Conservation (phyloP, 352 stramenopile genomes). For the Pythium aristosporum region DNA sequence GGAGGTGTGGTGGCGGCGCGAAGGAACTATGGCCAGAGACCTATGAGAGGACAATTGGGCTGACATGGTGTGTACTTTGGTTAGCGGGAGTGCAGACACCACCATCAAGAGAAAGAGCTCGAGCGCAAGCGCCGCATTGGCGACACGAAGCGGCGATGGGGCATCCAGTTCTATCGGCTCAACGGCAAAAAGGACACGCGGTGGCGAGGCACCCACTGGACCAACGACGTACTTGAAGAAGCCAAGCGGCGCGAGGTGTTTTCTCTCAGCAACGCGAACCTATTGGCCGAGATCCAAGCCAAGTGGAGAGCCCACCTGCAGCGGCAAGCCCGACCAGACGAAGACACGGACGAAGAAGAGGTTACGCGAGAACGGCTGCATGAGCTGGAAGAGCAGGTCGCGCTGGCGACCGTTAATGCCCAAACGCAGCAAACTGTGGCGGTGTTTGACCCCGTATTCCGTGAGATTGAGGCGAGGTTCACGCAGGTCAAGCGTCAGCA, state of each 20-base stretch:
- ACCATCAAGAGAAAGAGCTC: constrained; percentile 42
- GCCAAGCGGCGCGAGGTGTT: constrained; percentile 52
- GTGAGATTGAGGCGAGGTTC: constrained; percentile 49
- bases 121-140: constrained; percentile 38
- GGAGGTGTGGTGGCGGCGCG: constrained; percentile 41
- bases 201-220: constrained; percentile 53
- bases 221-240: constrained; percentile 41
- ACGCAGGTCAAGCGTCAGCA: constrained; percentile 38
- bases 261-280: constrained; percentile 47
- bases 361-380: constrained; percentile 7
- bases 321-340: background rate
- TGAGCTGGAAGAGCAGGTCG: constrained; percentile 46
- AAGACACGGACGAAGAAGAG: constrained; percentile 27
- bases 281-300: constrained; percentile 48
- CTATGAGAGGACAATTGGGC: background rate
- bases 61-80: background rate
- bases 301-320: constrained; percentile 45
- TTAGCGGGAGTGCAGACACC: constrained; percentile 58
- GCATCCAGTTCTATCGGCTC: constrained; percentile 44
- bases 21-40: background rate
- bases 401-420: constrained; percentile 37
- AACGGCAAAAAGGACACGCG: constrained; percentile 64
- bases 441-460: constrained; percentile 68
- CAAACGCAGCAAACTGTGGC: constrained; percentile 61
- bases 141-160: constrained; percentile 52